Conservation (phyloP, 345 rosid species). For the Cardamine chenopodiifolia region DNA sequence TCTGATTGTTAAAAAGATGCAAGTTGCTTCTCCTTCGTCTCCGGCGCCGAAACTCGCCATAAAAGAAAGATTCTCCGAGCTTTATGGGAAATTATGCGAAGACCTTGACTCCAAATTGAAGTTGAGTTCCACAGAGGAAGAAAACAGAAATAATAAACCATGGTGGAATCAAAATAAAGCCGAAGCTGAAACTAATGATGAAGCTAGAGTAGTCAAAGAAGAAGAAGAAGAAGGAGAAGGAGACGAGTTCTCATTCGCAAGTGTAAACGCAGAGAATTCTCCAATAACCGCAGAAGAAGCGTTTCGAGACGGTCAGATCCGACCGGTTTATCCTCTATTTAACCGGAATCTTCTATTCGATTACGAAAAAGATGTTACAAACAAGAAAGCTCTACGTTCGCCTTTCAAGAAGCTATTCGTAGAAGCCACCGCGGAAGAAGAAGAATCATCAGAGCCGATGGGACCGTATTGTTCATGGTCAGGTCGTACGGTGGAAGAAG, state of each 20-base stretch:
- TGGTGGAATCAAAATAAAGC: slow-evolving; percentile 8
- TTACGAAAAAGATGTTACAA: neutral
- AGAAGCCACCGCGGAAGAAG: slow-evolving; percentile 25
- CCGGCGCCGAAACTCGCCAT: slow-evolving; percentile 18
- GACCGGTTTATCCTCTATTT: slow-evolving; percentile 53
- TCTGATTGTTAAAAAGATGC: slow-evolving; percentile 31
- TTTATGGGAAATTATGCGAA: slow-evolving; percentile 14
- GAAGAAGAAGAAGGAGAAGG: slow-evolving; percentile 39
- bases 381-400: slow-evolving; percentile 27
- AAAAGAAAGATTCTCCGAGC: slow-evolving; percentile 28
- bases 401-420: slow-evolving; percentile 61
- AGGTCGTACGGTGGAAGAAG: slow-evolving; percentile 36
- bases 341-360: slow-evolving; percentile 39
- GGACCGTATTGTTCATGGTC: slow-evolving; percentile 52
- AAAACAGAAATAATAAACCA: neutral
- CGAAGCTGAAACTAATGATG: neutral
- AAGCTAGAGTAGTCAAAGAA: too few relatives aligned
- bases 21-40: slow-evolving; percentile 35
- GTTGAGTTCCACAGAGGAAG: neutral
- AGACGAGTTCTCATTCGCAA: slow-evolving; percentile 56
- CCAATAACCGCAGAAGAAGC: slow-evolving; percentile 56
- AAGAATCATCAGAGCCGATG: slow-evolving; percentile 51
- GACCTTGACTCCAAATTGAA: slow-evolving; percentile 34
- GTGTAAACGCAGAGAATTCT: slow-evolving; percentile 42
- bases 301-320: slow-evolving; percentile 58